Evolutionary conservation across 2,329 filamentous ascomycete genomes (phyloP).

Genomic region (Coleophoma crateriformis): DNA sequence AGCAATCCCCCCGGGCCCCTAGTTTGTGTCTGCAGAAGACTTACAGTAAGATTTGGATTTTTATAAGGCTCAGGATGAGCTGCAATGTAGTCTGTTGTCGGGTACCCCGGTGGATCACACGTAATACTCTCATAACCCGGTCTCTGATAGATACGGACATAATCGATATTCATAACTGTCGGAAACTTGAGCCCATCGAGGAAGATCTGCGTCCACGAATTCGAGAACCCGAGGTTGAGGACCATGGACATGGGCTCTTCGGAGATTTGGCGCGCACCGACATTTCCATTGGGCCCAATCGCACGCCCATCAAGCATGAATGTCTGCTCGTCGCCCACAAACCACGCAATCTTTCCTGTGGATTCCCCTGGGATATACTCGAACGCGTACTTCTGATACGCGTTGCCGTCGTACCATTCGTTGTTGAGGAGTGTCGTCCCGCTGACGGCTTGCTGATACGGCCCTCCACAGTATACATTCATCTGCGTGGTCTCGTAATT

Average conservation of each 20-base stretch:
- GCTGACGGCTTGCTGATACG: slow-evolving; percentile 50
- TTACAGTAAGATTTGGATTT: slow-evolving; percentile 48
- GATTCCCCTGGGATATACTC: slow-evolving; percentile 44
- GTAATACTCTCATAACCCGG: slow-evolving; percentile 40
- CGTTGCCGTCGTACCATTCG: slow-evolving; percentile 46
- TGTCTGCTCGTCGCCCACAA: slow-evolving; percentile 42
- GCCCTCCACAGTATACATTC: slow-evolving; percentile 47
- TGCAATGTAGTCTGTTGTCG: slow-evolving; percentile 62
- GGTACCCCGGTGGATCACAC: slow-evolving; percentile 52
- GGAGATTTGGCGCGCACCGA: slow-evolving; percentile 39
- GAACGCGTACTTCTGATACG: slow-evolving; percentile 50
- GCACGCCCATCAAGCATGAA: slow-evolving; percentile 46
- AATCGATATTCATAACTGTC: slow-evolving; percentile 46
- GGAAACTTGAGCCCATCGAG: slow-evolving; percentile 39
- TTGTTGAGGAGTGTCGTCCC: slow-evolving; percentile 48
- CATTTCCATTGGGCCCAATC: slow-evolving; percentile 47
- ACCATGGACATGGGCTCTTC: slow-evolving; percentile 49
- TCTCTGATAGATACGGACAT: slow-evolving; percentile 49
- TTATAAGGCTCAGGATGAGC: slow-evolving; percentile 54
- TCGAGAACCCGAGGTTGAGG: slow-evolving; percentile 45
- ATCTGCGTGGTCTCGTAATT: slow-evolving; percentile 40
- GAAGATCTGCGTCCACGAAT: slow-evolving; percentile 42
- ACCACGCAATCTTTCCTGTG: slow-evolving; percentile 42
- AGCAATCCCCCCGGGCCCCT: neutral
- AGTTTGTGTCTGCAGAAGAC: slow-evolving; percentile 14